phyloP scores from a whole-genome alignment of 371 early-diverging fungal species.

The Mortierella sp. region DNA sequence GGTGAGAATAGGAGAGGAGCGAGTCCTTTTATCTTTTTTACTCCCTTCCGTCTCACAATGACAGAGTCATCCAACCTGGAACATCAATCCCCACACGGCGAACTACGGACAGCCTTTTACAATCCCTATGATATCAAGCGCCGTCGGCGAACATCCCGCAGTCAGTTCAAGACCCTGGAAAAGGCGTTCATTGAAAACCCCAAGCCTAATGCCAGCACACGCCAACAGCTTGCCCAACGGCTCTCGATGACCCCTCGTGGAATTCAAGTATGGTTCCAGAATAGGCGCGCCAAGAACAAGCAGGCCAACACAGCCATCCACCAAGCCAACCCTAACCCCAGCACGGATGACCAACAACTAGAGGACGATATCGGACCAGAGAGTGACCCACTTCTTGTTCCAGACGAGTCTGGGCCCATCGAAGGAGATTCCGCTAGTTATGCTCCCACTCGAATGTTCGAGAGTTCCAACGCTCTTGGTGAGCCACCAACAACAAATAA shows the following conservation, averaged over 20 bases:
- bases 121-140: conserved; percentile 86
- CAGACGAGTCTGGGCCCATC: neutral
- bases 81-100: conserved; percentile 68
- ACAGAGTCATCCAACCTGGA: conserved; percentile 25
- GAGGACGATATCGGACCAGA: neutral
- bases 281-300: conserved; percentile 88
- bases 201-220: conserved; percentile 78
- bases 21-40: neutral
- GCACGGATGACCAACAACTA: neutral
- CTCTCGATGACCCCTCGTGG: conserved; percentile 91
- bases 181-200: conserved; percentile 75
- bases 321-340: neutral
- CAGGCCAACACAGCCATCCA: conserved; percentile 23
- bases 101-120: conserved; percentile 79
- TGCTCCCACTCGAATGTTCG: neutral
- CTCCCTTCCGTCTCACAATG: neutral
- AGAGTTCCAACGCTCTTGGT: neutral
- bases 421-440: neutral
- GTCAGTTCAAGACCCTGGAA: conserved; percentile 79
- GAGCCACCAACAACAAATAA: neutral
- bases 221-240: conserved; percentile 75
- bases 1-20: neutral
- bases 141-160: conserved; percentile 79
- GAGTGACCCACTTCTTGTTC: neutral
- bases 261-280: conserved; percentile 99